Evolutionary conservation across 257 asterid species (phyloP).

Genomic region (Echium plantagineum): DNA sequence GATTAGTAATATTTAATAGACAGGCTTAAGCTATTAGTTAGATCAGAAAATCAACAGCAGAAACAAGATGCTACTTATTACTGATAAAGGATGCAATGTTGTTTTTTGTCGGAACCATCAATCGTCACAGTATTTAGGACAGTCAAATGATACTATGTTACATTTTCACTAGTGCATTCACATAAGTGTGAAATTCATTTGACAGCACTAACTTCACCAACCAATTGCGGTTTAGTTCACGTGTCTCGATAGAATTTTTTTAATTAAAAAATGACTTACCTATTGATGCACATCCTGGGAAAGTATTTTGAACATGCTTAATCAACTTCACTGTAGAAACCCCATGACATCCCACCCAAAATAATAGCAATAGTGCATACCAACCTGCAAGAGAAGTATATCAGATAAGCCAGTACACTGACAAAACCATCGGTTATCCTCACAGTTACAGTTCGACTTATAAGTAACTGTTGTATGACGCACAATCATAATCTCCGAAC

Average conservation of each 20-base stretch:
- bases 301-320: constrained; percentile 50
- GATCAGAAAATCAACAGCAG: no score
- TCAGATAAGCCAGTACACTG: constrained; percentile 5
- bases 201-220: background rate
- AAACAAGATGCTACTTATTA: no score
- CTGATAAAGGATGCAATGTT: no score
- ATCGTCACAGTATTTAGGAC: no score
- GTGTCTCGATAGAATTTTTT: no score
- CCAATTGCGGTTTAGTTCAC: background rate
- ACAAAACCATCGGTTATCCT: constrained; percentile 2
- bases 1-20: constrained; percentile 7
- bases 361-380: constrained; percentile 30
- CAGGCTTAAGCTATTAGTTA: constrained; percentile 1
- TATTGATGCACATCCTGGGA: constrained; percentile 86
- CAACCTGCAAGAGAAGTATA: constrained; percentile 36
- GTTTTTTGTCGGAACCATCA: no score
- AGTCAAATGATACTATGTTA: no score
- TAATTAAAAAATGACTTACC: no score
- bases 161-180: no score
- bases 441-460: constrained; percentile 3
- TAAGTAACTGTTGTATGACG: no score
- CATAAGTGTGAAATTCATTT: background rate
- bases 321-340: constrained; percentile 53
- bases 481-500: no score
- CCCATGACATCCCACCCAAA: no score